phyloP scores from a whole-genome alignment of 192 early-diverging fungal genomes.

The Gonapodya prolifera region DNA sequence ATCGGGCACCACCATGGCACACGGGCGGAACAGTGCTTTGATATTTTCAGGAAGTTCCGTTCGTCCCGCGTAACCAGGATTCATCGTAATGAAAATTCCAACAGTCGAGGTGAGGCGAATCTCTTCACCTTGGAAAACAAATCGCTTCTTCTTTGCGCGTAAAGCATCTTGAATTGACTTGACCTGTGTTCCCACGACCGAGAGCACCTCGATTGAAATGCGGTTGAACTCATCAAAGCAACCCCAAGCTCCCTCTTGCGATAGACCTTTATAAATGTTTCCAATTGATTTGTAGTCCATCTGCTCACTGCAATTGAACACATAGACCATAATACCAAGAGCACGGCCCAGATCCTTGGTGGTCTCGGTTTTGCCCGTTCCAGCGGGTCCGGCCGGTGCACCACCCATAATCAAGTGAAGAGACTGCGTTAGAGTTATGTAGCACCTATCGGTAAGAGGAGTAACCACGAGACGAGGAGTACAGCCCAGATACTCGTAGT shows the following conservation, averaged over 20 bases:
- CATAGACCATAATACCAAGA: constrained; percentile 54
- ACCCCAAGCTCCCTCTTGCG: constrained; percentile 51
- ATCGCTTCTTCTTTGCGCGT: constrained; percentile 46
- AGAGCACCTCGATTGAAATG: constrained; percentile 43
- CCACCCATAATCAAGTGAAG: constrained; percentile 54
- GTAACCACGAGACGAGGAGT: constrained; percentile 53
- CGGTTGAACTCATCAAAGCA: constrained; percentile 51
- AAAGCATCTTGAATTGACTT: constrained; percentile 53
- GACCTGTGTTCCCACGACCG: constrained; percentile 52
- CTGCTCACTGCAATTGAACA: constrained; percentile 56
- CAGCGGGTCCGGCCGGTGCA: constrained; percentile 48
- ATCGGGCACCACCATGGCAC: constrained; percentile 52
- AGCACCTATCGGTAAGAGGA: constrained; percentile 50
- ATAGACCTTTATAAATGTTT: constrained; percentile 55
- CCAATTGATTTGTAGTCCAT: constrained; percentile 59
- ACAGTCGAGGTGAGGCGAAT: constrained; percentile 40
- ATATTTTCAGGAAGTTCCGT: constrained; percentile 57
- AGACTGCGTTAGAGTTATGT: constrained; percentile 52
- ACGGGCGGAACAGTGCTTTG: constrained; percentile 52
- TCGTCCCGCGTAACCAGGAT: constrained; percentile 51
- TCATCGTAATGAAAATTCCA: constrained; percentile 52
- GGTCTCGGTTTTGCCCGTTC: constrained; percentile 44
- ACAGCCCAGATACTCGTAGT: constrained; percentile 52
- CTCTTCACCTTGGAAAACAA: constrained; percentile 56
- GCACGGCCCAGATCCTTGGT: constrained; percentile 55